phyloP scores from a whole-genome alignment of 768 basidiomycete genomes.

The Kondoa malvinella region DNA sequence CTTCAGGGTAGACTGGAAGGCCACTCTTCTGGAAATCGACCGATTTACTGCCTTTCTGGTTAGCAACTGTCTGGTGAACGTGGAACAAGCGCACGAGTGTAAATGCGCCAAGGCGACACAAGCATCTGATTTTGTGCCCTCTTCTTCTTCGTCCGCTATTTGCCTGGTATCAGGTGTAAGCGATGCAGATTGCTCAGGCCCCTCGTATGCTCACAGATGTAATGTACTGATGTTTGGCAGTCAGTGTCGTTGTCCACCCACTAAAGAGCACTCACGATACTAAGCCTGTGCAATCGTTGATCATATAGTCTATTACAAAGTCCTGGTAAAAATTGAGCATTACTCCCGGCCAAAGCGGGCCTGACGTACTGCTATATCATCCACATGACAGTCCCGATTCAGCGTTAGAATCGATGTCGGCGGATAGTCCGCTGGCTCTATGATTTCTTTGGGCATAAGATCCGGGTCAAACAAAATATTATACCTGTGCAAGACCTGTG shows the following conservation, averaged over 20 bases:
- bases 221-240: background rate
- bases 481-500: background rate
- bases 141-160: background rate
- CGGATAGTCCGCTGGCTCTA: background rate
- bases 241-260: background rate
- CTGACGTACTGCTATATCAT: background rate
- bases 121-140: background rate
- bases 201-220: background rate
- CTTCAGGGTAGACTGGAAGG: background rate
- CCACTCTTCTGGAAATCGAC: background rate
- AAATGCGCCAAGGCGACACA: background rate
- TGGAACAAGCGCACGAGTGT: background rate
- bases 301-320: background rate
- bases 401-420: background rate
- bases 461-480: background rate
- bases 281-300: background rate
- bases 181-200: too few species aligned
- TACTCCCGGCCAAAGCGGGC: too few species aligned
- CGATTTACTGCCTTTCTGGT: background rate
- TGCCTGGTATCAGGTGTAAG: too few species aligned
- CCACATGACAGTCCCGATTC: background rate
- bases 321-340: background rate
- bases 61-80: background rate
- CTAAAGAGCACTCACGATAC: background rate
- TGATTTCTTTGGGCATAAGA: background rate